Evolutionary conservation across 1,284 basidiomycete species (phyloP).

Genomic region (Ganoderma boninense): DNA sequence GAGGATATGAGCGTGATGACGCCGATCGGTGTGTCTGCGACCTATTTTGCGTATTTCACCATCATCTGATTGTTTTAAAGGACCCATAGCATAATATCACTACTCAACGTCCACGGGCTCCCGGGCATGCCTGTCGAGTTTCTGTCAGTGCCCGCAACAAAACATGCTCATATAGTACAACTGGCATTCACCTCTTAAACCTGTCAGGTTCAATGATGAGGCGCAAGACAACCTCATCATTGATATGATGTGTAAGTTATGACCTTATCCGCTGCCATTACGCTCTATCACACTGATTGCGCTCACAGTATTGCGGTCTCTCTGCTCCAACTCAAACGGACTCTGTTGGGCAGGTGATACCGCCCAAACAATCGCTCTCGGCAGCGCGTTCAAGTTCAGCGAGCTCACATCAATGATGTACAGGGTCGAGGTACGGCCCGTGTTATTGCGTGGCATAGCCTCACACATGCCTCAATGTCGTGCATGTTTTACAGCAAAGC

Average conservation of each 20-base stretch:
- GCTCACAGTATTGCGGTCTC: constrained; percentile 55
- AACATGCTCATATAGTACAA: background rate
- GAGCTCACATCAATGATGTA: constrained; percentile 75
- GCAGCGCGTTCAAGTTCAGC: constrained; percentile 76
- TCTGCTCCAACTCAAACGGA: constrained; percentile 72
- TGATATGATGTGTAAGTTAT: constrained; percentile 50
- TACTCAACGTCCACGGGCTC: background rate
- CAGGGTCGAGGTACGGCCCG: constrained; percentile 63
- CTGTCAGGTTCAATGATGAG: constrained; percentile 74
- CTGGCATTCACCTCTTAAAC: background rate
- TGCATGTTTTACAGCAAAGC: background rate
- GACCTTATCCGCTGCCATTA: no score
- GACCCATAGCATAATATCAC: background rate
- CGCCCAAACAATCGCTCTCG: constrained; percentile 79
- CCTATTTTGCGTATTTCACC: background rate
- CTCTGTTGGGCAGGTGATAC: constrained; percentile 85
- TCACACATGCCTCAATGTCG: background rate
- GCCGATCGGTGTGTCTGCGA: constrained; percentile 62
- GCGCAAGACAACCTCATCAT: constrained; percentile 77
- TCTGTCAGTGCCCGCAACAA: background rate
- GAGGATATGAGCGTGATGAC: constrained; percentile 57
- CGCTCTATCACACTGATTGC: background rate
- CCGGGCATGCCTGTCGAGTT: background rate
- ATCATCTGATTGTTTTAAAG: background rate
- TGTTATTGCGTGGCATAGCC: background rate